Evolutionary conservation across 2,329 filamentous ascomycete genomes (phyloP).

Genomic region (Sclerotinia sclerotiorum): DNA sequence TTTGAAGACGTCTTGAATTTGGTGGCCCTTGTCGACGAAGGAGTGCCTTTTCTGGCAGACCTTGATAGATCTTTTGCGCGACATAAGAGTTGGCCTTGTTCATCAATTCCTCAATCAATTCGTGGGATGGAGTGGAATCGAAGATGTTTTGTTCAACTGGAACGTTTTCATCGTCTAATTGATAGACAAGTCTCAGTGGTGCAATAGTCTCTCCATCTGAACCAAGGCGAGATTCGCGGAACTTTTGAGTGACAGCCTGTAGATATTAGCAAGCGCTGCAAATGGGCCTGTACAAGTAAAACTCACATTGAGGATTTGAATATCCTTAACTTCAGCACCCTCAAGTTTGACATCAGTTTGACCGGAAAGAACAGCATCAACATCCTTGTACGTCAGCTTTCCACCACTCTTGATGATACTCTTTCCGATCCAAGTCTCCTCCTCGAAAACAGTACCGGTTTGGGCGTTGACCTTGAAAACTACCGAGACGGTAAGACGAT

Average conservation of each 20-base stretch:
- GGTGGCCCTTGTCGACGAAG: conserved; percentile 83
- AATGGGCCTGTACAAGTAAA: neutral
- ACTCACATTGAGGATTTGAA: conserved; percentile 74
- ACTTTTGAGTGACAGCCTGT: conserved; percentile 78
- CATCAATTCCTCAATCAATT: conserved; percentile 91
- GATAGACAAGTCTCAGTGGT: conserved; percentile 83
- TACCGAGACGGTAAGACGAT: conserved; percentile 87
- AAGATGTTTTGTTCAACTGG: conserved; percentile 97
- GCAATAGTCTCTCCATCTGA: conserved; percentile 77
- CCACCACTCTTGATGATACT: conserved; percentile 88
- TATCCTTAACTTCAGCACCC: conserved; percentile 68
- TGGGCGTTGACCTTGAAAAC: conserved; percentile 86
- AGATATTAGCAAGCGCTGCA: conserved; percentile 32
- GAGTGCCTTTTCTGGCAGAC: conserved; percentile 86
- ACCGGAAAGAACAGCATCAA: conserved; percentile 76
- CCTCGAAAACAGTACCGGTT: conserved; percentile 76
- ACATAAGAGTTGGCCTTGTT: conserved; percentile 91
- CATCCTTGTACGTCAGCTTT: conserved; percentile 80
- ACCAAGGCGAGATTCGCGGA: conserved; percentile 83
- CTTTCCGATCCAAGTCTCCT: conserved; percentile 92
- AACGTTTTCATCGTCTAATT: conserved; percentile 96
- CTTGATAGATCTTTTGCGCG: conserved; percentile 76
- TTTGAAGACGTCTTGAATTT: conserved; percentile 83
- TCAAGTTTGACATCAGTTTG: conserved; percentile 61
- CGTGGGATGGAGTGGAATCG: conserved; percentile 82